Conservation (phyloP, 2,329 filamentous ascomycete genomes). For the Diplodia mutila region DNA sequence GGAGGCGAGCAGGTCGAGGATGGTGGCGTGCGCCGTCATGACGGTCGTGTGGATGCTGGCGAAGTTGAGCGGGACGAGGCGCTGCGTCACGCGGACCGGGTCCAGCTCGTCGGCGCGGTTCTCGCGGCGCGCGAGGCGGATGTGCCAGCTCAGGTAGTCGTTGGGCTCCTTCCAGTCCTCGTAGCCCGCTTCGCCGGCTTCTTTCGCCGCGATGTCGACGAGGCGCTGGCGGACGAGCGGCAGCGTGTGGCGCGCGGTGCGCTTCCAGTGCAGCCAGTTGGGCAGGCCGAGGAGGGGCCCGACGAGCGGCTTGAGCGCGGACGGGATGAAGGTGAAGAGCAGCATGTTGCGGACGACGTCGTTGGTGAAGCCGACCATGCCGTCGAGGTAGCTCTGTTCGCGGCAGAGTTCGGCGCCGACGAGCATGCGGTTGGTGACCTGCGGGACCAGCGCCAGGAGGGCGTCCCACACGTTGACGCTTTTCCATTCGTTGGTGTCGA, state of each 20-base stretch:
- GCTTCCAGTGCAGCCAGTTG: constrained; percentile 54
- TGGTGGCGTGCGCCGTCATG: constrained; percentile 51
- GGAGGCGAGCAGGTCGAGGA: constrained; percentile 29
- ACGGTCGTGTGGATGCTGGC: constrained; percentile 63
- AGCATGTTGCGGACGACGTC: constrained; percentile 45
- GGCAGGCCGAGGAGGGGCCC: constrained; percentile 51
- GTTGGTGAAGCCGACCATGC: constrained; percentile 56
- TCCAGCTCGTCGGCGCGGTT: constrained; percentile 50
- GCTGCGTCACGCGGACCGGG: constrained; percentile 54
- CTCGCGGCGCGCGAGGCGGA: constrained; percentile 56
- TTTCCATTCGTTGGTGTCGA: constrained; percentile 43
- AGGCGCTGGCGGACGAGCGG: constrained; percentile 58
- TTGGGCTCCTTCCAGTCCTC: constrained; percentile 55
- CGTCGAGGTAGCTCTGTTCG: constrained; percentile 52
- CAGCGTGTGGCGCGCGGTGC: constrained; percentile 47
- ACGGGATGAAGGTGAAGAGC: constrained; percentile 53
- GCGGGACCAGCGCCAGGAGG: constrained; percentile 37
- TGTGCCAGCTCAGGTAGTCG: constrained; percentile 63
- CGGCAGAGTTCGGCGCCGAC: constrained; percentile 51
- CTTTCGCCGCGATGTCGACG: constrained; percentile 47
- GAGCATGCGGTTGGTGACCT: constrained; percentile 50
- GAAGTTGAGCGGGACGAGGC: constrained; percentile 61
- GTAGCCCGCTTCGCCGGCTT: constrained; percentile 45
- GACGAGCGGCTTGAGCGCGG: constrained; percentile 55
- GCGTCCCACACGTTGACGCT: constrained; percentile 41